Percentiles rank a stretch among this genome's conserved stretches.
Evolutionary conservation across 2,329 filamentous ascomycete species (phyloP).

Genomic region (Exophiala spinifera): DNA sequence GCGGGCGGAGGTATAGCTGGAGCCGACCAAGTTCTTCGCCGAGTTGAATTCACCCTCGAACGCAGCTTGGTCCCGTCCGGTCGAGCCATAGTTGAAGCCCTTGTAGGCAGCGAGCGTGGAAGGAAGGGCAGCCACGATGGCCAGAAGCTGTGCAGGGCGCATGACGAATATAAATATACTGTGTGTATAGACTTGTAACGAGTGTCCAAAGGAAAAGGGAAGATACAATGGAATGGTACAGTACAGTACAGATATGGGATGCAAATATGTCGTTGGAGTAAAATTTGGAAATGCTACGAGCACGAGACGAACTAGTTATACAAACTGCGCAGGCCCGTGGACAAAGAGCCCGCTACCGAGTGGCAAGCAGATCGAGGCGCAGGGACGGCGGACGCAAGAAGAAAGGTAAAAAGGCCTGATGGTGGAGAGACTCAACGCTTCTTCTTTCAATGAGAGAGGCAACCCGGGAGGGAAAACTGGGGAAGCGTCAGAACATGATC

Average conservation of each 20-base stretch:
- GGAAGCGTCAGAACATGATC: neutral
- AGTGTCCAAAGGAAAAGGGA: slow-evolving; percentile 4
- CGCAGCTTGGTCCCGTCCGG: slow-evolving; percentile 41
- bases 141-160: slow-evolving; percentile 34
- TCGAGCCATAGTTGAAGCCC: slow-evolving; percentile 50
- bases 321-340: neutral
- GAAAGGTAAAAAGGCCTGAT: neutral
- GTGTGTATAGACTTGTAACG: slow-evolving; percentile 8
- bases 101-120: slow-evolving; percentile 34
- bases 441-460: neutral
- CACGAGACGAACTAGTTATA: slow-evolving; percentile 1
- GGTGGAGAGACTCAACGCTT: neutral
- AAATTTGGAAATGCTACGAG: no score
- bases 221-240: neutral
- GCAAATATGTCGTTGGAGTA: neutral
- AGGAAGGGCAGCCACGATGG: slow-evolving; percentile 32
- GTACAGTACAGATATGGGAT: slow-evolving; percentile 1
- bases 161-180: slow-evolving; percentile 22
- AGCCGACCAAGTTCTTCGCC: slow-evolving; percentile 42
- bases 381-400: no score
- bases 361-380: slow-evolving; percentile 16
- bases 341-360: neutral
- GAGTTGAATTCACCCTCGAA: slow-evolving; percentile 46
- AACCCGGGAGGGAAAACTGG: neutral
- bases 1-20: slow-evolving; percentile 46